Conservation (phyloP, 306 rosid genomes). For the Rubus parviflorus region DNA sequence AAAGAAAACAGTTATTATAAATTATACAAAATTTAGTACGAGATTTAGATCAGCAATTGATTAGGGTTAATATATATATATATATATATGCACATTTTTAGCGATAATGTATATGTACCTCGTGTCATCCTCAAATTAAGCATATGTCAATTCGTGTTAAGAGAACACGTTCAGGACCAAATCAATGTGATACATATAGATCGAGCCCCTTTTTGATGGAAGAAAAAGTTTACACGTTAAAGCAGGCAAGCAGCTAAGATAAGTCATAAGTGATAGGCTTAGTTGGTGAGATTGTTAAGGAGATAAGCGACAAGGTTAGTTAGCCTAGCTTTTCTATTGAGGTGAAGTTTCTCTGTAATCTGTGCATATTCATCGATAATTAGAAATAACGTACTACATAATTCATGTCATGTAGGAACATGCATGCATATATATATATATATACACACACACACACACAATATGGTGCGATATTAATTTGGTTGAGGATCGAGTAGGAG, state of each 20-base stretch:
- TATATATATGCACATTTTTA: too few relatives aligned
- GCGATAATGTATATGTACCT: too few relatives aligned
- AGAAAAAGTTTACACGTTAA: not conserved
- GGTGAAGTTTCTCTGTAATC: not conserved
- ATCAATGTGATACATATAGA: not conserved
- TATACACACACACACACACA: too few relatives aligned
- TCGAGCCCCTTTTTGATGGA: not conserved
- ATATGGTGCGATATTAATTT: not conserved
- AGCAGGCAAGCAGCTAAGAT: not conserved
- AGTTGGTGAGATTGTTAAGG: not conserved
- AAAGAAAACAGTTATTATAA: too few relatives aligned
- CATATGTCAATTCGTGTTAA: not conserved
- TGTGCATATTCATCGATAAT: too few relatives aligned
- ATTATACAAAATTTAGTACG: too few relatives aligned
- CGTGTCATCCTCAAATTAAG: not conserved
- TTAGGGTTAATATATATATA: too few relatives aligned
- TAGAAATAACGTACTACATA: too few relatives aligned
- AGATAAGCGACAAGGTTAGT: not conserved
- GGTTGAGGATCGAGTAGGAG: not conserved
- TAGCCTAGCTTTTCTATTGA: not conserved
- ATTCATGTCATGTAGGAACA: not conserved
- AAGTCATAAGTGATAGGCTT: constrained; percentile 1
- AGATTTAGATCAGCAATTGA: too few relatives aligned
- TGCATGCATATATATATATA: not conserved
- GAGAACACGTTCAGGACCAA: not conserved